These are phyloP conservation scores for Byssochlamys sp. DNA, from an alignment of 2,329 filamentous ascomycete species.

Conservation along the genomic window DNA sequence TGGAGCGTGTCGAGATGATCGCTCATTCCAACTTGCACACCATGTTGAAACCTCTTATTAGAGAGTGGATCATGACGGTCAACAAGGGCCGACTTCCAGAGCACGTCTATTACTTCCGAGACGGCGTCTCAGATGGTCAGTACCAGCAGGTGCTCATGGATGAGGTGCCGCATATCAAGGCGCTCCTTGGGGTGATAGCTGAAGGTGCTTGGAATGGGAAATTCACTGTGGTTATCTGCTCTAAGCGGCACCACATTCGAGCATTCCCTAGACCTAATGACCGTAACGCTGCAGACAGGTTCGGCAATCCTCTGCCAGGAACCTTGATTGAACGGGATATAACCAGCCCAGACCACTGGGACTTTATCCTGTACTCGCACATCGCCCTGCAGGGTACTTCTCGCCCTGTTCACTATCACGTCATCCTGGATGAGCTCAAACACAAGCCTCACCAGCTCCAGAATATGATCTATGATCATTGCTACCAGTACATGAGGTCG, in stretches of 20 bases:
- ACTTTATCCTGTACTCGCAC: conserved; percentile 68
- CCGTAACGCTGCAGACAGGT: conserved; percentile 51
- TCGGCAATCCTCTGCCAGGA: conserved; percentile 74
- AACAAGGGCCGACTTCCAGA: conserved; percentile 49
- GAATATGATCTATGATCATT: conserved; percentile 86
- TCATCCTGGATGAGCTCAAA: conserved; percentile 71
- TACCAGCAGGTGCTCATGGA: conserved; percentile 67
- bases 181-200: conserved; percentile 39
- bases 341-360: conserved; percentile 83
- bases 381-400: conserved; percentile 87
- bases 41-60: conserved; percentile 56
- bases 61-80: conserved; percentile 53
- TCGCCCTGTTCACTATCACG: conserved; percentile 82
- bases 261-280: conserved; percentile 65
- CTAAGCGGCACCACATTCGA: conserved; percentile 88
- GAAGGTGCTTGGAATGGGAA: conserved; percentile 44
- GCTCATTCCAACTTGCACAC: conserved; percentile 53
- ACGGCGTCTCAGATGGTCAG: conserved; percentile 82
- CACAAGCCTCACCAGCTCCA: conserved; percentile 62
- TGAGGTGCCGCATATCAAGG: conserved; percentile 67
- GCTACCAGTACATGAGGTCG: conserved; percentile 83
- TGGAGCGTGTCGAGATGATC: conserved; percentile 71
- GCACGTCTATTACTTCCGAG: conserved; percentile 85
- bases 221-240: conserved; percentile 77
- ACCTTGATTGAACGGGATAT: conserved; percentile 79